Conservation (phyloP, 1,139 yeast species). For the Dujonia santamariae region DNA sequence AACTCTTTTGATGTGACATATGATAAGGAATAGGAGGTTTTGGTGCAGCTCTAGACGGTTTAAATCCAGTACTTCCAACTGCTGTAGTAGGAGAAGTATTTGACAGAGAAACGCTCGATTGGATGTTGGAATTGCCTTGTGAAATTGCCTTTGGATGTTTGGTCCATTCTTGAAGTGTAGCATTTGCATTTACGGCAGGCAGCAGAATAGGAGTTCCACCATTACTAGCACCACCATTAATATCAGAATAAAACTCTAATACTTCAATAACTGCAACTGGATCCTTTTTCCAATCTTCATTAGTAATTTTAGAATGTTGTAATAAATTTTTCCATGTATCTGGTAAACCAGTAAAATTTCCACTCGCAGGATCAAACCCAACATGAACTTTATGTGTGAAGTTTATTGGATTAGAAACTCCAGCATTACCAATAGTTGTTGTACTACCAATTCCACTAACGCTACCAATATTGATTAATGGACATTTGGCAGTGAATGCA, state of each 20-base stretch:
- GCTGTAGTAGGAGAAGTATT: not conserved
- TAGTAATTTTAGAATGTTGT: conserved; percentile 75
- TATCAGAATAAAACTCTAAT: conserved; percentile 72
- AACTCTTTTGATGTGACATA: conserved; percentile 20
- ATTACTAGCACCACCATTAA: conserved; percentile 33
- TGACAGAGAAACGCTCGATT: too few relatives aligned
- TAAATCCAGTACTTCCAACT: conserved; percentile 15
- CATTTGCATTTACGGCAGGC: conserved; percentile 17
- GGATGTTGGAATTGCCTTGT: conserved; percentile 13
- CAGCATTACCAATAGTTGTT: conserved; percentile 44
- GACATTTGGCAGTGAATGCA: conserved; percentile 83
- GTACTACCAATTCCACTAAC: conserved; percentile 9
- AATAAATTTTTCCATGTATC: conserved; percentile 75
- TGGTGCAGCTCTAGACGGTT: conserved; percentile 44
- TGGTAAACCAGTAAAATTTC: conserved; percentile 74
- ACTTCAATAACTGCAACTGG: conserved; percentile 91
- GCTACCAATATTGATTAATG: conserved; percentile 46
- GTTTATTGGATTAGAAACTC: conserved; percentile 76
- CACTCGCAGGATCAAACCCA: conserved; percentile 67
- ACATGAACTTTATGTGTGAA: conserved; percentile 68
- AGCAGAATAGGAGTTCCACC: conserved; percentile 29
- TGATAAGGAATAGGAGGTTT: conserved; percentile 45
- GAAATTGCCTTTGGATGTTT: conserved; percentile 28
- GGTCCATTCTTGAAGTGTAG: conserved; percentile 39
- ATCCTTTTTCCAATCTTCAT: conserved; percentile 80